Conservation (phyloP, 305 asterid genomes). For the Fraxinus ornus region DNA sequence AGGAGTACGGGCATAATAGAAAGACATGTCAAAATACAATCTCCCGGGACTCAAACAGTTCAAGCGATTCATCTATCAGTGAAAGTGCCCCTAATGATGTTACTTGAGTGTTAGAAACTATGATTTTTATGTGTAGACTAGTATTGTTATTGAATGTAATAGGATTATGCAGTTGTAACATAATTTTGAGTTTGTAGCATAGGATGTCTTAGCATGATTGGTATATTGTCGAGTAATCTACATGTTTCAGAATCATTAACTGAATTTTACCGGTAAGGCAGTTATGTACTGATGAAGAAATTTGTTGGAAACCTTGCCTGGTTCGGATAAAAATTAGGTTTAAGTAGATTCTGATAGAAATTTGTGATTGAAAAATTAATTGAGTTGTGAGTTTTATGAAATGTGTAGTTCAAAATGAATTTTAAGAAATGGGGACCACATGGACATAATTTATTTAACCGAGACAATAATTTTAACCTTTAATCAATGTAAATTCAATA, state of each 20-base stretch:
- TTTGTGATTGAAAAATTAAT: too few relatives aligned
- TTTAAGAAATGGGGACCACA: too few relatives aligned
- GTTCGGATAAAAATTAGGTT: background rate
- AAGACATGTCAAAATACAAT: background rate
- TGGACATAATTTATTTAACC: too few relatives aligned
- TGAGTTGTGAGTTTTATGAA: too few relatives aligned
- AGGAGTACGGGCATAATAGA: constrained; percentile 5
- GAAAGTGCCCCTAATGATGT: background rate
- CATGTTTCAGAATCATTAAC: background rate
- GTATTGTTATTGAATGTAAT: background rate
- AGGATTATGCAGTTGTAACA: background rate
- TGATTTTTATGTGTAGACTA: background rate
- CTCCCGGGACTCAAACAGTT: background rate
- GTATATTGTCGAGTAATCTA: background rate
- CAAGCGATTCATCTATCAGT: background rate
- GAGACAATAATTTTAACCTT: too few relatives aligned
- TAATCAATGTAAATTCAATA: too few relatives aligned
- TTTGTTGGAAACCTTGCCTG: background rate
- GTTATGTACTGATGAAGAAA: background rate
- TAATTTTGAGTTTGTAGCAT: background rate
- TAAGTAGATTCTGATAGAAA: too few relatives aligned
- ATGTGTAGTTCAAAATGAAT: too few relatives aligned
- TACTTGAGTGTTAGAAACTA: background rate
- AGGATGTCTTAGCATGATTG: background rate
- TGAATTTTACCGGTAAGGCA: background rate